phyloP scores from a whole-genome alignment of 1,139 yeast species.

The Zygoascus hellenicus region DNA sequence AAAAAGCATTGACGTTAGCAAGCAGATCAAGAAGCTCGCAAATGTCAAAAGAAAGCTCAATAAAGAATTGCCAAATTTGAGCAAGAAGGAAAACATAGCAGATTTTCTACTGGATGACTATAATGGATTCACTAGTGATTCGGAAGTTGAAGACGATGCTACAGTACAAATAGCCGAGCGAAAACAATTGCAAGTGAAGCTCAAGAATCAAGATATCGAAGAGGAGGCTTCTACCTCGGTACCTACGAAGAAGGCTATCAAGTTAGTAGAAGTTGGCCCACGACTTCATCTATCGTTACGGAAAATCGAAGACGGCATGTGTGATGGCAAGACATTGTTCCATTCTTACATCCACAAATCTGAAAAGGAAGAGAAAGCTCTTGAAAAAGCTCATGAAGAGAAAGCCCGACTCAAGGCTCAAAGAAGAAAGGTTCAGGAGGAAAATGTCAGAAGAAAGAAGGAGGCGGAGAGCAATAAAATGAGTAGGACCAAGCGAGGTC shows the following conservation, averaged over 20 bases:
- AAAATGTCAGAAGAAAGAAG: constrained; percentile 69
- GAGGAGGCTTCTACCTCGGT: constrained; percentile 9
- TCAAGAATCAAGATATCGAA: not conserved
- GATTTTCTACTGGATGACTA: constrained; percentile 79
- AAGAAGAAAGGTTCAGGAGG: constrained; percentile 74
- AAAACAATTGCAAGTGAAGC: constrained; percentile 27
- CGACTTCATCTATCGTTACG: constrained; percentile 68
- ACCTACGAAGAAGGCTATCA: constrained; percentile 76
- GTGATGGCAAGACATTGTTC: constrained; percentile 79
- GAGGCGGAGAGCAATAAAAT: constrained; percentile 69
- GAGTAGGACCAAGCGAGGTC: constrained; percentile 50
- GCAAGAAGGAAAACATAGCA: constrained; percentile 64
- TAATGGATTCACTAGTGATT: constrained; percentile 78
- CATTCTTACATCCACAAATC: constrained; percentile 67
- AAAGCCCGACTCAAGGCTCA: constrained; percentile 58
- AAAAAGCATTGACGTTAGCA: constrained; percentile 75
- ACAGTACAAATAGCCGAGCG: constrained; percentile 64
- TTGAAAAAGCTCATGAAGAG: constrained; percentile 64
- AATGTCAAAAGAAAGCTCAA: constrained; percentile 43
- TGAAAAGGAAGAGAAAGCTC: constrained; percentile 49
- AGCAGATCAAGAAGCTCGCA: constrained; percentile 71
- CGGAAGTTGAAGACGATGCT: constrained; percentile 86
- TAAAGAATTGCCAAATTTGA: constrained; percentile 70
- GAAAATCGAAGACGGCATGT: constrained; percentile 89
- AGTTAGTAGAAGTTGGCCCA: constrained; percentile 91